These are phyloP conservation scores for Calonectria montana DNA, from an alignment of 2,329 filamentous ascomycete genomes.

Conservation along the genomic window DNA sequence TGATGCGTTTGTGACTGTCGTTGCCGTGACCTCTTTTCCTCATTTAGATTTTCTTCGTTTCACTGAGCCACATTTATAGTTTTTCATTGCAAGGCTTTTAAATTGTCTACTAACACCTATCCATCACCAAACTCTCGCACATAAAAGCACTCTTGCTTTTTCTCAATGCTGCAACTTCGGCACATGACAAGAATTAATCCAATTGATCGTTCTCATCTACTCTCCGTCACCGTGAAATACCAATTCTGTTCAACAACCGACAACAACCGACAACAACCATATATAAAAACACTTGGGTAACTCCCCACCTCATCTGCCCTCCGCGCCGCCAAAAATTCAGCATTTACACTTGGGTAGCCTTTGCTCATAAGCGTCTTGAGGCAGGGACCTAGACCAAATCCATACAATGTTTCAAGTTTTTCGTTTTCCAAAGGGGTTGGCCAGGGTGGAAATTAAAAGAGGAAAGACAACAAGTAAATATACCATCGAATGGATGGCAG, in stretches of 20 bases:
- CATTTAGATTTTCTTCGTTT: background rate
- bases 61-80: background rate
- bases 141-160: background rate
- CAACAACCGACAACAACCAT: constrained; percentile 7
- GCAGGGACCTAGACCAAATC: constrained; percentile 23
- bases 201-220: constrained; percentile 5
- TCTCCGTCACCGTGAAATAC: background rate
- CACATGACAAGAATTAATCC: constrained; percentile 11
- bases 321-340: background rate
- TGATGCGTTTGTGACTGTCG: background rate
- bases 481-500: background rate
- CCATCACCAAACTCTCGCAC: background rate
- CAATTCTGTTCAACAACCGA: background rate
- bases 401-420: constrained; percentile 31
- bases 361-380: background rate
- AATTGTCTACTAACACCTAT: constrained; percentile 16
- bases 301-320: background rate
- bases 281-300: constrained; percentile 25
- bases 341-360: background rate
- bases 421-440: constrained; percentile 33
- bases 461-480: background rate
- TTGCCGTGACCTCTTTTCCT: too few relatives aligned
- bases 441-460: constrained; percentile 5
- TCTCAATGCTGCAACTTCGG: background rate
- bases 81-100: background rate